Evolutionary conservation across 2,329 filamentous ascomycete species (phyloP), one percentile per base, ranked within the genome.

Genomic region (Cercospora beticola): DNA sequence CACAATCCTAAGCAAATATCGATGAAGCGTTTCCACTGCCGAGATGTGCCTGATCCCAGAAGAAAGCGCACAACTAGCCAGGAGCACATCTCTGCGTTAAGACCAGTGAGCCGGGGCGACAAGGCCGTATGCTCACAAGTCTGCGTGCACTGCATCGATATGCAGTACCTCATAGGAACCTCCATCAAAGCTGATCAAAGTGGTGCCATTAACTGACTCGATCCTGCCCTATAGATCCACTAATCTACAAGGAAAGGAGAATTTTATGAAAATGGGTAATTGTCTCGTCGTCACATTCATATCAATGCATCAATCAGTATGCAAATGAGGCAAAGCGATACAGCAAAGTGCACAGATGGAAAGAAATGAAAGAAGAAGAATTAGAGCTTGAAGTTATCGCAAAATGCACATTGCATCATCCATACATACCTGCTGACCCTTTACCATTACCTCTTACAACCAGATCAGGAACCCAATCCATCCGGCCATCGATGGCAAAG

Each of bases 381-480:
- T 6, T 7, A 7, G 36, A 40, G 8, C 16, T n/a, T 8, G 7
- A 40, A n/a, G 6, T 40, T 8, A 8, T 40, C 16, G 36, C 36
- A 40, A n/a, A n/a, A 40, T 30, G 3, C 21, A 7, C 49, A 26
- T 54, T 54, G 49, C 14, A 26, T n/a, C 14, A 0, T 28, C 6
- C 2, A 16, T 16, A 54, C 5, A 26, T 28, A n/a, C 49, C 21
- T 23, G 8, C 56, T 31, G 18, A 21, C 14, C 54, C 23, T 18
- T 33, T 16, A 14, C 36, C 62, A 23, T 40, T 21, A 31, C 31
- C 9, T 26, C 6, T 30, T 28, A 59, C 33, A 49, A 58, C 62
- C 33, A 65, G 62, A 59, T 40, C 10, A 58, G 54, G 54, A 65
- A 65, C 23, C 36, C 9, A 65, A 65, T 65, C 62, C 62, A 33